Evolutionary conservation across 352 stramenopile species (phyloP).

Genomic region (Phytophthora uliginosa): DNA sequence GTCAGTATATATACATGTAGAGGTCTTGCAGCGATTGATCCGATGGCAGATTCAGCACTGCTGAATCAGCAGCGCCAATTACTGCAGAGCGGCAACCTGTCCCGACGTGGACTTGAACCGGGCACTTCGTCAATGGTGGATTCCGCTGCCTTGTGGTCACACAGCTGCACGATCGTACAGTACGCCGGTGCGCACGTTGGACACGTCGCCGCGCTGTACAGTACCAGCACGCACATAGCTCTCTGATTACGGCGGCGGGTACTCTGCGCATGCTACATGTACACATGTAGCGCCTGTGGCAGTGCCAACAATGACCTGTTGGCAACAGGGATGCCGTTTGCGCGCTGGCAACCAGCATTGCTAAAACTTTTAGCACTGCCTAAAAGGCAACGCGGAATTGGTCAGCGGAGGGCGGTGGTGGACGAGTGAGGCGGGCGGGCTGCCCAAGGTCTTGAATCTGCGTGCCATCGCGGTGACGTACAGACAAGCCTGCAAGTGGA

Average conservation of each 20-base stretch:
- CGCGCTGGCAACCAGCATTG: neutral
- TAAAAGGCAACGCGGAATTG: neutral
- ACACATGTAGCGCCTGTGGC: no score
- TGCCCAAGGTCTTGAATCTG: constrained; percentile 17
- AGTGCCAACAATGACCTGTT: no score
- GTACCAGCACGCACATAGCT: neutral
- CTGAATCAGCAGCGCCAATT: neutral
- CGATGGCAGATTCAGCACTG: neutral
- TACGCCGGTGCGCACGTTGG: constrained; percentile 18
- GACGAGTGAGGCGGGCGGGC: constrained; percentile 12
- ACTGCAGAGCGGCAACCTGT: neutral
- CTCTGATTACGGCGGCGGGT: constrained; percentile 5
- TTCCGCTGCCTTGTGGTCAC: constrained; percentile 1
- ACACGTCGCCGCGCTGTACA: neutral
- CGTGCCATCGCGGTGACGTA: constrained; percentile 14
- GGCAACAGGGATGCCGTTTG: no score
- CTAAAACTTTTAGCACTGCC: no score
- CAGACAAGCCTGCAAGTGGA: constrained; percentile 13
- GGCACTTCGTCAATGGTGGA: neutral
- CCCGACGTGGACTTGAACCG: neutral
- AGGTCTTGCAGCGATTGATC: neutral
- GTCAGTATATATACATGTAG: neutral
- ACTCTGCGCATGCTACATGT: neutral
- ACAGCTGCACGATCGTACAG: constrained; percentile 23
- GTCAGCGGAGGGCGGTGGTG: no score